These are phyloP conservation scores for Flagelloscypha sp. DNA, from an alignment of 768 basidiomycete species.

Conservation along the genomic window DNA sequence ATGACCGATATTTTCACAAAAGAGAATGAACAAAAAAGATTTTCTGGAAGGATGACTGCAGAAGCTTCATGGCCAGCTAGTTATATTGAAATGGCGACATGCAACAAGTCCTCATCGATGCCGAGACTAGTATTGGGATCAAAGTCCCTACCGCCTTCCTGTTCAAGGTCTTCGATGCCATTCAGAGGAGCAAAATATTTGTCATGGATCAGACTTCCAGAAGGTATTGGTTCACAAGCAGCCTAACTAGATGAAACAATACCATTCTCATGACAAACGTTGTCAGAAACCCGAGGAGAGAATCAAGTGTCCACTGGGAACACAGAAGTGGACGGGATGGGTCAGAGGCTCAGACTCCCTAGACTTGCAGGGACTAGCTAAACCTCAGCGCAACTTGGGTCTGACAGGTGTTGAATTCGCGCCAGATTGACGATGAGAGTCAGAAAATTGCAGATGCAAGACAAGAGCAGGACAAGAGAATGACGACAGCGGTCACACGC, in stretches of 20 bases:
- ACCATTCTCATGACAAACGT: too few relatives aligned
- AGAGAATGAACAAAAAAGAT: slow-evolving; percentile 1
- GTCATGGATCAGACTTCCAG: too few relatives aligned
- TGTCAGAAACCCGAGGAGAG: too few relatives aligned
- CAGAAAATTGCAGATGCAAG: too few relatives aligned
- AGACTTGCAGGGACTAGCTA: slow-evolving; percentile 35
- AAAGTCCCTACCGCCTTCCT: slow-evolving; percentile 19
- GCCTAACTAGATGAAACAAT: too few relatives aligned
- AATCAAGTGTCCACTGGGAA: too few relatives aligned
- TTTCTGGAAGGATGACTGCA: slow-evolving; percentile 8
- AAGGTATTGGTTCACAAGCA: too few relatives aligned
- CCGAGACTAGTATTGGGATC: slow-evolving; percentile 5
- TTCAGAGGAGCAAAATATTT: too few relatives aligned
- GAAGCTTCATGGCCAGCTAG: slow-evolving; percentile 25
- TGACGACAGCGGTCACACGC: too few relatives aligned
- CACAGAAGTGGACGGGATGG: slow-evolving; percentile 32
- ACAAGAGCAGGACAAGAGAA: too few relatives aligned
- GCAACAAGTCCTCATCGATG: slow-evolving; percentile 14
- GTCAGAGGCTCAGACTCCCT: slow-evolving; percentile 70
- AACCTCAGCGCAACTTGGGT: slow-evolving; percentile 34
- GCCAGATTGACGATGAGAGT: slow-evolving; percentile 80
- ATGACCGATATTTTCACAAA: slow-evolving; percentile 36
- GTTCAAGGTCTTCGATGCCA: too few relatives aligned
- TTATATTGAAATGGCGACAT: slow-evolving; percentile 26
- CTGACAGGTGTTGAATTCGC: slow-evolving; percentile 60